These are phyloP conservation scores for Dictyostelium purpureum DNA, from an alignment of 78 protist genomes.

Conservation along the genomic window DNA sequence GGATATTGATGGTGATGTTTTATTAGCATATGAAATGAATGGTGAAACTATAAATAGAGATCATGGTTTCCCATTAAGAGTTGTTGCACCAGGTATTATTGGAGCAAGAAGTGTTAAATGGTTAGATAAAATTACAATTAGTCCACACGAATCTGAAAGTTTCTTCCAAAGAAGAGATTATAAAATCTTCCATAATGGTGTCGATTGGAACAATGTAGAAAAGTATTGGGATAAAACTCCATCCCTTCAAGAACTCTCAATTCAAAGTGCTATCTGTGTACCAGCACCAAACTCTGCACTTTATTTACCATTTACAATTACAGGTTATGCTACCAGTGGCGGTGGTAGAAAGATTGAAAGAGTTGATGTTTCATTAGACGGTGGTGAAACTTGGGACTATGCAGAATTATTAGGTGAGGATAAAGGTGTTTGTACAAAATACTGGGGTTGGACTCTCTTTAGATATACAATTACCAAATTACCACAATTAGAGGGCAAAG, in stretches of 20 bases:
- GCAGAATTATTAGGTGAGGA: slow-evolving; percentile 63
- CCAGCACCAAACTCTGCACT: slow-evolving; percentile 52
- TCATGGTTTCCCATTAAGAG: slow-evolving; percentile 95
- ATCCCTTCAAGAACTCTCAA: slow-evolving; percentile 87
- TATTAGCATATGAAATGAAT: slow-evolving; percentile 96
- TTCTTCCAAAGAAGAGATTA: slow-evolving; percentile 92
- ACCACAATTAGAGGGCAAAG: neutral
- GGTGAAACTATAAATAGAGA: slow-evolving; percentile 87
- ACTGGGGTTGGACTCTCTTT: slow-evolving; percentile 93
- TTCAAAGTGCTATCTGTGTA: slow-evolving; percentile 78
- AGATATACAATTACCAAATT: slow-evolving; percentile 43
- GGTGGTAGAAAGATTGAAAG: slow-evolving; percentile 94
- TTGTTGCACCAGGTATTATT: slow-evolving; percentile 94
- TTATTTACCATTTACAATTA: slow-evolving; percentile 48
- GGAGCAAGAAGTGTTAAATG: slow-evolving; percentile 95
- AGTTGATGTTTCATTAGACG: slow-evolving; percentile 91
- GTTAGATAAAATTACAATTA: slow-evolving; percentile 74
- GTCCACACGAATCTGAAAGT: slow-evolving; percentile 63
- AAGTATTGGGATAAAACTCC: slow-evolving; percentile 67
- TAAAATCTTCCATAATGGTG: slow-evolving; percentile 76
- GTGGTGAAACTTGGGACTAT: slow-evolving; percentile 86
- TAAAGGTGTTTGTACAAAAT: slow-evolving; percentile 22
- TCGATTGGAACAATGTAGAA: slow-evolving; percentile 50
- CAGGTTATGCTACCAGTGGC: slow-evolving; percentile 90
- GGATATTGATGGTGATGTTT: slow-evolving; percentile 87